Percentiles rank a stretch among this genome's conserved stretches.
Conservation (phyloP, 805 yeast genomes). For the Nakazawaea wyomingensis region DNA sequence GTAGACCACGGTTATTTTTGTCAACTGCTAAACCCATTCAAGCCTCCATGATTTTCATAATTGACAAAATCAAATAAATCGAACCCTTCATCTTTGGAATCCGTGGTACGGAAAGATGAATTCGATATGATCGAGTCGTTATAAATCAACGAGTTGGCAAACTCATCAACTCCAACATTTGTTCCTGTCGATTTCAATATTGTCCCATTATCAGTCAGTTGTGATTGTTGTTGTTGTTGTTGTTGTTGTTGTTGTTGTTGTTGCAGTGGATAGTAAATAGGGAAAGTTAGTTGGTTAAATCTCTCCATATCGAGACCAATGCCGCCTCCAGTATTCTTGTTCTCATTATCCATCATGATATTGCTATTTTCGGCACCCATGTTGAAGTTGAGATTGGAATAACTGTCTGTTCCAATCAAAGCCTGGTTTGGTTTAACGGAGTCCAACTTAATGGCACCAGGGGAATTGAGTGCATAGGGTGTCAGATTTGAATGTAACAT, state of each 20-base stretch:
- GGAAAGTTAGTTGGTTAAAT: too few relatives aligned
- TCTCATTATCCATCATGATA: not conserved
- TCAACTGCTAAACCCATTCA: not conserved
- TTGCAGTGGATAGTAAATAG: too few relatives aligned
- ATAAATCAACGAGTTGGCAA: not conserved
- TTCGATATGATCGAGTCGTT: not conserved
- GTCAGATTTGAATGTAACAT: not conserved
- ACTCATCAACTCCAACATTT: not conserved
- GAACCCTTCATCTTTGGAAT: slow-evolving; percentile 5
- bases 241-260: not conserved
- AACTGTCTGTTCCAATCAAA: not conserved
- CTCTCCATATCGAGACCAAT: too few relatives aligned
- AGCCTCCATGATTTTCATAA: slow-evolving; percentile 4
- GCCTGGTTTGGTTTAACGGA: not conserved
- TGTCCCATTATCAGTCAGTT: not conserved
- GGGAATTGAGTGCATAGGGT: not conserved
- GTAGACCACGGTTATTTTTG: too few relatives aligned
- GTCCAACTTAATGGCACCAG: slow-evolving; percentile 1
- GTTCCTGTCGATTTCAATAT: not conserved
- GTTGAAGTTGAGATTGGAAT: not conserved
- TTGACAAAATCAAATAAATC: slow-evolving; percentile 11
- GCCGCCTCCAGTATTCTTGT: too few relatives aligned
- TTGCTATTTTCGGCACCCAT: not conserved
- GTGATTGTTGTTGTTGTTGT: not conserved
- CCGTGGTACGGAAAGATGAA: not conserved